Evolutionary conservation across 441 rosid species (phyloP).

Genomic region (Mallotus japonicus): DNA sequence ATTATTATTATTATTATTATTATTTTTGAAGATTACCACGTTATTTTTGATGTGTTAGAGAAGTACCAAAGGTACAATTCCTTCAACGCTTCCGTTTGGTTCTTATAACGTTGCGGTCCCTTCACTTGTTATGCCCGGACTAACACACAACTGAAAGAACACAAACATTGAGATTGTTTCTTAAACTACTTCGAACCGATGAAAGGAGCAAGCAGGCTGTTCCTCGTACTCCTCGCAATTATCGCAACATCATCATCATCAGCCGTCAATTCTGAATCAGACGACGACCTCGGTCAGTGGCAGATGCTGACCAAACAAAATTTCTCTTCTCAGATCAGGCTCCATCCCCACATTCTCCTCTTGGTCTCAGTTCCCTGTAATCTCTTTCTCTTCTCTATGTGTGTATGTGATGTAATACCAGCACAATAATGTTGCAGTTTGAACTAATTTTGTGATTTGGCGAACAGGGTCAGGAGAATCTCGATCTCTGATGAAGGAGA

Average conservation of each 20-base stretch:
- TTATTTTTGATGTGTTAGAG: too few species aligned
- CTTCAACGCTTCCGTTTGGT: too few species aligned
- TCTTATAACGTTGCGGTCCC: too few species aligned
- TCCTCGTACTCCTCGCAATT: not conserved
- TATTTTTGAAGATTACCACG: too few species aligned
- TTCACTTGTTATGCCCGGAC: too few species aligned
- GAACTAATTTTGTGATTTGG: conserved; percentile 9
- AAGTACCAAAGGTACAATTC: too few species aligned
- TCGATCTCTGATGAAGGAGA: conserved; percentile 66
- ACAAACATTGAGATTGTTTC: not conserved
- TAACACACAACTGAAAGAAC: not conserved
- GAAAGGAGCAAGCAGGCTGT: not conserved
- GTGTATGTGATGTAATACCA: not conserved
- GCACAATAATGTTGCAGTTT: not conserved
- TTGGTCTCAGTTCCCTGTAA: conserved; percentile 76
- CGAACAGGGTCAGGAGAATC: conserved; percentile 89
- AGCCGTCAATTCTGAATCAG: conserved; percentile 17
- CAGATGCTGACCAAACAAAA: conserved; percentile 63
- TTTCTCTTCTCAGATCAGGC: conserved; percentile 83
- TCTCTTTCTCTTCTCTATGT: not conserved
- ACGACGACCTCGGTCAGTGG: conserved; percentile 49
- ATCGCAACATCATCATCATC: conserved; percentile 5
- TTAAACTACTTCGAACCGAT: not conserved
- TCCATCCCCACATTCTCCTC: conserved; percentile 69
- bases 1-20: too few species aligned